phyloP scores from a whole-genome alignment of 139 green algal species.

The Volvox reticuliferus region DNA sequence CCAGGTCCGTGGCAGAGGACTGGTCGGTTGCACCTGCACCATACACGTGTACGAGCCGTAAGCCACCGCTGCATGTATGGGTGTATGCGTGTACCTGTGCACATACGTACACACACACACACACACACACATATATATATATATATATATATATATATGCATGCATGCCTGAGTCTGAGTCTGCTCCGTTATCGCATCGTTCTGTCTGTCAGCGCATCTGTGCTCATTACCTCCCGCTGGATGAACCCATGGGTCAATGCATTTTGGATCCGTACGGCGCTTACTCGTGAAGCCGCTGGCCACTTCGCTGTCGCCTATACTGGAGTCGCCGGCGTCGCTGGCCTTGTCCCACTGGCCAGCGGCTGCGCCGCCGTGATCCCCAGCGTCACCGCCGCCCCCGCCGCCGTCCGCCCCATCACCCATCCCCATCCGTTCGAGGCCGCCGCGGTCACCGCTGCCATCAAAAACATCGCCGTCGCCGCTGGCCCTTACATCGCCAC shows the following conservation, averaged over 20 bases:
- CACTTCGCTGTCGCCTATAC: slow-evolving; percentile 9
- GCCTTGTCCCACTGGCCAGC: slow-evolving; percentile 17
- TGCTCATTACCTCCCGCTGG: too few species aligned
- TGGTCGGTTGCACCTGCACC: not conserved
- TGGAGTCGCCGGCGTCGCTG: slow-evolving; percentile 18
- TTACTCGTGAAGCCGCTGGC: slow-evolving; percentile 34
- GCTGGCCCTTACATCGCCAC: not conserved
- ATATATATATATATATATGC: too few species aligned
- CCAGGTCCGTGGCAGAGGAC: not conserved
- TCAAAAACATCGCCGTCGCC: not conserved
- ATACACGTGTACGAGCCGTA: too few species aligned
- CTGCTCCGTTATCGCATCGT: too few species aligned
- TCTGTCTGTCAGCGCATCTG: too few species aligned
- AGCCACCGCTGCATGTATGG: too few species aligned
- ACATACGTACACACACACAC: too few species aligned
- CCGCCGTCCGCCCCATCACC: not conserved
- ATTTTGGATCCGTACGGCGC: not conserved
- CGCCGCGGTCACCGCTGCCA: not conserved
- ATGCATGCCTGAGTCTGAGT: too few species aligned
- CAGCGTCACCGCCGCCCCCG: not conserved
- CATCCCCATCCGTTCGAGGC: not conserved
- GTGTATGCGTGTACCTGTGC: too few species aligned
- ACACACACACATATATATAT: too few species aligned
- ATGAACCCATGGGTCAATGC: too few species aligned
- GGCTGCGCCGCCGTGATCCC: not conserved